phyloP scores from a whole-genome alignment of 768 basidiomycete genomes.

The Lactifluus piperatus region DNA sequence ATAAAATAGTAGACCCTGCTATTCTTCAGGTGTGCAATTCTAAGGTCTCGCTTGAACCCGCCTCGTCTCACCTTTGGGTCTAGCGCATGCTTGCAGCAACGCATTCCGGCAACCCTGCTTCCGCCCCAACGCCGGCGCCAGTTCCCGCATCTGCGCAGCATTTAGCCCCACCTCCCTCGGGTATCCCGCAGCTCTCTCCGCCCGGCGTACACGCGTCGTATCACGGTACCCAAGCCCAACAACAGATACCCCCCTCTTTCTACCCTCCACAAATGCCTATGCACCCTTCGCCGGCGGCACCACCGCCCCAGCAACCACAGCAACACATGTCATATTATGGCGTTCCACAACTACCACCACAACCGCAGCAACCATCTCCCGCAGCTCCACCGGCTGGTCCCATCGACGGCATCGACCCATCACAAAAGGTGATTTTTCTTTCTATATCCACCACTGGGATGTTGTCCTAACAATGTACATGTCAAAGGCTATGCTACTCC shows the following conservation, averaged over 20 bases:
- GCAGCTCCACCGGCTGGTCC: conserved; percentile 25
- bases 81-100: conserved; percentile 46
- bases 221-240: conserved; percentile 16
- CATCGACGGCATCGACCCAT: conserved; percentile 16
- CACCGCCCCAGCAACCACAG: conserved; percentile 29
- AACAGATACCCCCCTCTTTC: conserved; percentile 23
- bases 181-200: conserved; percentile 23
- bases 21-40: conserved; percentile 57
- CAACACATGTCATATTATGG: conserved; percentile 18
- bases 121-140: conserved; percentile 10
- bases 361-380: conserved; percentile 29
- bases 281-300: conserved; percentile 29
- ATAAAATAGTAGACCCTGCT: conserved; percentile 86
- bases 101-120: neutral
- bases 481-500: conserved; percentile 68
- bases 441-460: neutral
- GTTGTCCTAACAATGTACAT: neutral
- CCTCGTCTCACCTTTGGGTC: neutral
- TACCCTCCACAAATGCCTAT: conserved; percentile 22
- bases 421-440: conserved; percentile 16
- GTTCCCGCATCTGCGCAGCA: conserved; percentile 23
- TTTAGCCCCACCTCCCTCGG: conserved; percentile 20
- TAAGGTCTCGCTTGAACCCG: neutral
- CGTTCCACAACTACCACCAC: conserved; percentile 27
- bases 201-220: conserved; percentile 16